These are phyloP conservation scores for Nasturtium officinale DNA, from an alignment of 345 rosid species.

Conservation along the genomic window DNA sequence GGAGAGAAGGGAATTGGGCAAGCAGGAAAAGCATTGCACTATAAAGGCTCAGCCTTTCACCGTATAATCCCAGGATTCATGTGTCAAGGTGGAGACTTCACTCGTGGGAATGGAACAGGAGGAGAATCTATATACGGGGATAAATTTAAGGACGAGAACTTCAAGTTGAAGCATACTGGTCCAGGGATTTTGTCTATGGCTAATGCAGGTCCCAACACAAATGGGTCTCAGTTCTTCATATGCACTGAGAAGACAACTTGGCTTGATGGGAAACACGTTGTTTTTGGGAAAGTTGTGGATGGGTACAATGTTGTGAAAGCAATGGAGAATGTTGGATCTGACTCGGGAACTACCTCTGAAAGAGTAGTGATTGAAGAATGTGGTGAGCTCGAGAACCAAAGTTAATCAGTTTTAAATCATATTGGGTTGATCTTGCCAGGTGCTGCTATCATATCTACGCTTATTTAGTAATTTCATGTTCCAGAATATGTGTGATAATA, in stretches of 20 bases:
- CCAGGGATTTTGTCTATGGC: conserved; percentile 84
- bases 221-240: conserved; percentile 91
- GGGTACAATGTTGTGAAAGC: conserved; percentile 68
- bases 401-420: conserved; percentile 4
- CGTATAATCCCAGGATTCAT: conserved; percentile 83
- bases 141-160: conserved; percentile 80
- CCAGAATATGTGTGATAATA: neutral
- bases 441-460: neutral
- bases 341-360: conserved; percentile 50
- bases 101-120: conserved; percentile 85
- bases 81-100: conserved; percentile 96
- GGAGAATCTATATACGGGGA: conserved; percentile 79
- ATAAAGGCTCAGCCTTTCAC: conserved; percentile 83
- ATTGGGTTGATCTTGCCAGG: conserved; percentile 8
- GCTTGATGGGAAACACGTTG: conserved; percentile 92
- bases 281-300: conserved; percentile 84
- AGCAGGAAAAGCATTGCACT: conserved; percentile 64
- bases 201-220: conserved; percentile 72
- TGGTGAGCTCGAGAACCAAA: conserved; percentile 60
- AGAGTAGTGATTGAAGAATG: conserved; percentile 71
- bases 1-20: conserved; percentile 78
- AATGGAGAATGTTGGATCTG: conserved; percentile 74
- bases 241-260: conserved; percentile 73
- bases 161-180: conserved; percentile 70
- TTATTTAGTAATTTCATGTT: neutral